Evolutionary conservation across 73 alveolate genomes (phyloP).

Genomic region (Stentor coeruleus): DNA sequence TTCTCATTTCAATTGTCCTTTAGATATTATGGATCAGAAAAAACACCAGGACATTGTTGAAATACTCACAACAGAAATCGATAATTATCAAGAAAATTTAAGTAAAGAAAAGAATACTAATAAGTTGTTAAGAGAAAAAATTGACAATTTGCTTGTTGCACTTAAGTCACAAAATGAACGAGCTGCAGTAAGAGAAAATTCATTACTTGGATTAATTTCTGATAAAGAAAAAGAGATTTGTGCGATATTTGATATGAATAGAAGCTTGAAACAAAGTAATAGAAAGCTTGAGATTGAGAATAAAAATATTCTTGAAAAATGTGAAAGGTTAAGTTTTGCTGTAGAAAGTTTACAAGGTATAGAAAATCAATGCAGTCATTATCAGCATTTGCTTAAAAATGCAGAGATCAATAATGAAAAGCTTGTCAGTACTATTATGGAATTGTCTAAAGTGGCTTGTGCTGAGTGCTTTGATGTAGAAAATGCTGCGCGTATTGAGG

Average conservation of each 20-base stretch:
- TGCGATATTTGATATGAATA: not conserved
- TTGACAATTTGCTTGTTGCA: not conserved
- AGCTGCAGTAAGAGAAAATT: not conserved
- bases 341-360: too few species aligned
- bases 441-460: too few species aligned
- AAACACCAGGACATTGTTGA: not conserved
- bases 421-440: too few species aligned
- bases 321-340: too few species aligned
- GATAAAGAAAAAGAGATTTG: not conserved
- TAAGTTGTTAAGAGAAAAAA: not conserved
- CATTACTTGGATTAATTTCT: not conserved
- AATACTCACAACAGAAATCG: not conserved
- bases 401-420: too few species aligned
- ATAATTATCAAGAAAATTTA: not conserved
- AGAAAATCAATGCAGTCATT: too few species aligned
- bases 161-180: not conserved
- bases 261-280: not conserved
- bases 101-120: not conserved
- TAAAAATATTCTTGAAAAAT: too few species aligned
- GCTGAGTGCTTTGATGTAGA: too few species aligned
- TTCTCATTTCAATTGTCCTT: not conserved
- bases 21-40: too few species aligned
- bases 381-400: too few species aligned
- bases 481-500: too few species aligned
- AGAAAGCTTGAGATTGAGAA: not conserved